phyloP scores from a whole-genome alignment of 495 filamentous ascomycete species.

The Penicillium psychrofluorescens region DNA sequence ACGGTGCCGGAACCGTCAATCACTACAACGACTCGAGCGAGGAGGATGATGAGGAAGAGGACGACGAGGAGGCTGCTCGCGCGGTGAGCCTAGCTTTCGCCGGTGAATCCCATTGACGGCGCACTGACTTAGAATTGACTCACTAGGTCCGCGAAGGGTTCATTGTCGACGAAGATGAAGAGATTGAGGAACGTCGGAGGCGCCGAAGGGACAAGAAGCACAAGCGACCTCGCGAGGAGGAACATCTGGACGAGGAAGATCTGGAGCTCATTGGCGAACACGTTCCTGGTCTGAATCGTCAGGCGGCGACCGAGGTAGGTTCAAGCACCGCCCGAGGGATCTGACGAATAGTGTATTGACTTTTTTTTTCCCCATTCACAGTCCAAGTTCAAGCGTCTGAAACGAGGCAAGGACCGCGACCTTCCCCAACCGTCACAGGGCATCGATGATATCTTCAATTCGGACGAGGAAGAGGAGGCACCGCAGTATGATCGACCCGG shows the following conservation, averaged over 20 bases:
- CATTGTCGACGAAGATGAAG: constrained; percentile 91
- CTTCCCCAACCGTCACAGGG: constrained; percentile 53
- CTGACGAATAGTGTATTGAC: neutral
- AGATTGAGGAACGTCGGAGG: constrained; percentile 56
- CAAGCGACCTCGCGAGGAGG: constrained; percentile 61
- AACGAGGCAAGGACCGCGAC: constrained; percentile 76
- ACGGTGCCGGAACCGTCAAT: constrained; percentile 34
- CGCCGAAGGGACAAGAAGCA: constrained; percentile 53
- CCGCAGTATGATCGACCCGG: constrained; percentile 50
- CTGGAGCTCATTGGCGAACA: constrained; percentile 85
- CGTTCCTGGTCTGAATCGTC: constrained; percentile 60
- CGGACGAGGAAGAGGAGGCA: constrained; percentile 81
- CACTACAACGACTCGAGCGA: constrained; percentile 78
- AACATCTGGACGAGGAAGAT: constrained; percentile 89
- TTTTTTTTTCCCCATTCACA: constrained; percentile 29
- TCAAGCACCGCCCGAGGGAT: neutral
- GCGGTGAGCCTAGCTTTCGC: constrained; percentile 27
- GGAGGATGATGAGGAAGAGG: constrained; percentile 94
- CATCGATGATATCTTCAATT: constrained; percentile 80
- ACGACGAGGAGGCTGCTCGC: constrained; percentile 71
- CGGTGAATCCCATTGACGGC: neutral
- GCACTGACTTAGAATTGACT: neutral
- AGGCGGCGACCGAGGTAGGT: constrained; percentile 55
- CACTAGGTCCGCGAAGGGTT: constrained; percentile 82
- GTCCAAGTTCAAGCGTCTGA: constrained; percentile 91